A percentile compares a stretch with the other conserved stretches of the same genome.
phyloP scores from a whole-genome alignment of 202 grass and related monocot genomes.

The Zizania palustris region DNA sequence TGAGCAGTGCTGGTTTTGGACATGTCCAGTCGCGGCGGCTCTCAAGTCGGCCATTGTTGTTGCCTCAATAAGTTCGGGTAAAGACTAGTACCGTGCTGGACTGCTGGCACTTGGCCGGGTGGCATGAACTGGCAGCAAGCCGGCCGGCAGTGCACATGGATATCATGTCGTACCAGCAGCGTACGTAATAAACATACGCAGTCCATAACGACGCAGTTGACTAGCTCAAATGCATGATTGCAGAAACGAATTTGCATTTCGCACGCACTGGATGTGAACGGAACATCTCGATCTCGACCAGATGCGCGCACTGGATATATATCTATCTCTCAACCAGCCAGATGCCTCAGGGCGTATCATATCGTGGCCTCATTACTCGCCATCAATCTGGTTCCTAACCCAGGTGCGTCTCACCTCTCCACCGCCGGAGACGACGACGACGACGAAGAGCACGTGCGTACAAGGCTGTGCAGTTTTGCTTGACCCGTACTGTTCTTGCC shows the following conservation, averaged over 20 bases:
- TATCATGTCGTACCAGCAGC: too few relatives aligned
- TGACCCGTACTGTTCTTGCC: background rate
- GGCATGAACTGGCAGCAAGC: constrained; percentile 3
- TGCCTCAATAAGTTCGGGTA: background rate
- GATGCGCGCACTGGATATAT: too few relatives aligned
- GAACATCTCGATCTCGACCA: too few relatives aligned
- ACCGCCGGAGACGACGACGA: background rate
- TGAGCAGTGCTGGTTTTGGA: too few relatives aligned
- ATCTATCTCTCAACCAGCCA: background rate
- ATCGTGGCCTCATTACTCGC: constrained; percentile 7
- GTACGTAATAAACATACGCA: background rate
- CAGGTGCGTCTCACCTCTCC: constrained; percentile 20
- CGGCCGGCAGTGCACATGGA: background rate
- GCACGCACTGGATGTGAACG: too few relatives aligned
- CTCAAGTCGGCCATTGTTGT: background rate
- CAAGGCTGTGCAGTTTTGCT: background rate
- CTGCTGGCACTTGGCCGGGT: background rate
- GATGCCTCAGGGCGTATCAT: background rate
- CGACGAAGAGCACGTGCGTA: too few relatives aligned
- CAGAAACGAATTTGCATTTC: too few relatives aligned
- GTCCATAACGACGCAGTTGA: background rate
- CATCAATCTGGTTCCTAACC: constrained; percentile 30
- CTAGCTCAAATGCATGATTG: background rate
- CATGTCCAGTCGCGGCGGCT: too few relatives aligned
- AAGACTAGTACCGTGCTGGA: too few relatives aligned